Percentiles rank a stretch among this genome's conserved stretches.
phyloP scores from a whole-genome alignment of 176 grass and related monocot species.

The Eremochloa ophiuroides region DNA sequence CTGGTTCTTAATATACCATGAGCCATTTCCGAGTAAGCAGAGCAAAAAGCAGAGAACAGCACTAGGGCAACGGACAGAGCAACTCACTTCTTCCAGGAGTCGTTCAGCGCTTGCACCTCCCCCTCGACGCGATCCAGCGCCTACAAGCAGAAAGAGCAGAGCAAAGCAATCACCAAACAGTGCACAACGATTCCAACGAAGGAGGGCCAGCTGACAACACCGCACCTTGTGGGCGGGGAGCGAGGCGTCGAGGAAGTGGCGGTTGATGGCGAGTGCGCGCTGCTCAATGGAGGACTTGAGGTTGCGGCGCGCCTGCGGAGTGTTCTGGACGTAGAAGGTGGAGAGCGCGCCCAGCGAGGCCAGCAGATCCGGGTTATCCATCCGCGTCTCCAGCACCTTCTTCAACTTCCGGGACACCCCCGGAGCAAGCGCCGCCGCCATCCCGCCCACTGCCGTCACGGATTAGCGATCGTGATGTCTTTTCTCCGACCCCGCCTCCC shows the following conservation, averaged over 20 bases:
- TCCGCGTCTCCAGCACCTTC: slow-evolving; percentile 98
- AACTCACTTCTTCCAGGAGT: slow-evolving; percentile 90
- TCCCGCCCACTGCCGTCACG: neutral
- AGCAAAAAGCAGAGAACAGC: neutral
- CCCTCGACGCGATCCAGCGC: slow-evolving; percentile 85
- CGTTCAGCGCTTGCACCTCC: slow-evolving; percentile 67
- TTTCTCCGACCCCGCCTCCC: neutral
- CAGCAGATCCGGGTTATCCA: slow-evolving; percentile 84
- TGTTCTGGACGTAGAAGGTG: slow-evolving; percentile 88
- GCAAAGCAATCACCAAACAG: neutral
- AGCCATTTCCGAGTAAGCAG: slow-evolving; percentile 7
- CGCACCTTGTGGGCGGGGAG: slow-evolving; percentile 66
- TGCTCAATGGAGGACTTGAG: slow-evolving; percentile 96
- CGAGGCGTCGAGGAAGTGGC: slow-evolving; percentile 87
- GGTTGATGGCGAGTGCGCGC: slow-evolving; percentile 82
- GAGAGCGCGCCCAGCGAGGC: slow-evolving; percentile 83
- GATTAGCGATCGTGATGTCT: slow-evolving; percentile 18
- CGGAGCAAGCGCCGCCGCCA: slow-evolving; percentile 58
- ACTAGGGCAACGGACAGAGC: neutral
- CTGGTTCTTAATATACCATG: neutral
- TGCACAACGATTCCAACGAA: neutral
- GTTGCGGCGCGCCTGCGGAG: slow-evolving; percentile 86
- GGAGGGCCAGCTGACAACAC: neutral
- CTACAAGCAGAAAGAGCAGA: slow-evolving; percentile 29
- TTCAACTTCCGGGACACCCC: slow-evolving; percentile 91